A percentile compares a stretch with the other conserved stretches of the same genome.
These are phyloP conservation scores for Citrullus mucosospermus DNA, from an alignment of 306 rosid genomes.

Conservation along the genomic window DNA sequence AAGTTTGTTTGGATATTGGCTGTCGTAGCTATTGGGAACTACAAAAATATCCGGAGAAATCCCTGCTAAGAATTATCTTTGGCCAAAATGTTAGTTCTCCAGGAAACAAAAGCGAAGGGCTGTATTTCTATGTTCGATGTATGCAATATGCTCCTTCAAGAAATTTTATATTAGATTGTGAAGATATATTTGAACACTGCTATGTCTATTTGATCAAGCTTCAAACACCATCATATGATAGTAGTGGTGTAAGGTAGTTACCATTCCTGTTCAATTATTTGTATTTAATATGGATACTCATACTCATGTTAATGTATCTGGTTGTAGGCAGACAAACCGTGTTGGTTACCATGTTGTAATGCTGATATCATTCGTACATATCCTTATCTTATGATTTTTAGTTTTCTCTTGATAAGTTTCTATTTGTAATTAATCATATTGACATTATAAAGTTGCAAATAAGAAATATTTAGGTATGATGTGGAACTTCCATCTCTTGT, in stretches of 20 bases:
- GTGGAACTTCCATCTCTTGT: neutral
- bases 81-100: neutral
- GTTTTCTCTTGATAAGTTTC: neutral
- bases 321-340: neutral
- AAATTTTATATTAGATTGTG: neutral
- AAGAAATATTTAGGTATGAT: neutral
- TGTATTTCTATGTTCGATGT: neutral
- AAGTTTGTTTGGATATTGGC: neutral
- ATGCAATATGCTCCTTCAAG: neutral
- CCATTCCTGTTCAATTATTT: neutral
- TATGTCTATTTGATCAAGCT: neutral
- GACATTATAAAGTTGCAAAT: neutral
- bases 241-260: neutral
- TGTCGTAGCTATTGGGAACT: neutral
- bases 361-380: neutral
- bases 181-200: neutral
- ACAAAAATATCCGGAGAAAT: neutral
- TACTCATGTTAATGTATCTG: neutral
- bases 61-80: neutral
- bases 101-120: neutral
- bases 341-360: neutral
- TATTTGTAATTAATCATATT: neutral
- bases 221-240: neutral
- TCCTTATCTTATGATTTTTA: neutral
- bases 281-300: neutral